Evolutionary conservation across 441 rosid species (phyloP).

Genomic region (Adansonia madagascariensis): DNA sequence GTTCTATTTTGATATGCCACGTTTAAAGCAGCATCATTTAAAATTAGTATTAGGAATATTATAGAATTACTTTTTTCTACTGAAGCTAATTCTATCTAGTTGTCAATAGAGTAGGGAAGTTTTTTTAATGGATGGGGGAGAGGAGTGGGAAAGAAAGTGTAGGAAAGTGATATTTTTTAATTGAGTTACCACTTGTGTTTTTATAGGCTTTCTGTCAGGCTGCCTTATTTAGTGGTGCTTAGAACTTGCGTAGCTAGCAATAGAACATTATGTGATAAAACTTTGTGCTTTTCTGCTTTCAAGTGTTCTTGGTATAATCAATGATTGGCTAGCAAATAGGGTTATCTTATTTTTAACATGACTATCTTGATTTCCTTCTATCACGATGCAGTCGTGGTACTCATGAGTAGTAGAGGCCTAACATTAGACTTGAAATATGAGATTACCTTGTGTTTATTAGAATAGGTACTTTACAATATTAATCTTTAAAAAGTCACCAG

Average conservation of each 20-base stretch:
- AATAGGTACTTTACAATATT: no score
- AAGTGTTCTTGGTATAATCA: neutral
- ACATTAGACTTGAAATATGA: neutral
- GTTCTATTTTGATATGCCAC: conserved; percentile 4
- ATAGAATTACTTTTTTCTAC: neutral
- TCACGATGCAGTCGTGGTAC: neutral
- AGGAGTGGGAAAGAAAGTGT: neutral
- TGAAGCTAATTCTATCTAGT: neutral
- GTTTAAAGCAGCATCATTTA: neutral
- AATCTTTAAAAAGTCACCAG: no score
- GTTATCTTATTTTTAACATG: neutral
- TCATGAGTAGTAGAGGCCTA: neutral
- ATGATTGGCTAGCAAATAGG: neutral
- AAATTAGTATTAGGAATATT: neutral
- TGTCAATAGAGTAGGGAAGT: neutral
- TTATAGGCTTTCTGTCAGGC: neutral
- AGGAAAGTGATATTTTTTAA: neutral
- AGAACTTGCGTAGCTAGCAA: neutral
- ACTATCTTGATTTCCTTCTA: neutral
- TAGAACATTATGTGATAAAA: neutral
- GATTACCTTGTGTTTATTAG: neutral
- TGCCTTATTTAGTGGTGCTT: neutral
- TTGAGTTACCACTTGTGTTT: neutral
- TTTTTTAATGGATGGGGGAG: neutral
- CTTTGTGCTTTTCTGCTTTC: neutral